Conservation (phyloP, 2,329 filamentous ascomycete species). For the Nemania sp. region DNA sequence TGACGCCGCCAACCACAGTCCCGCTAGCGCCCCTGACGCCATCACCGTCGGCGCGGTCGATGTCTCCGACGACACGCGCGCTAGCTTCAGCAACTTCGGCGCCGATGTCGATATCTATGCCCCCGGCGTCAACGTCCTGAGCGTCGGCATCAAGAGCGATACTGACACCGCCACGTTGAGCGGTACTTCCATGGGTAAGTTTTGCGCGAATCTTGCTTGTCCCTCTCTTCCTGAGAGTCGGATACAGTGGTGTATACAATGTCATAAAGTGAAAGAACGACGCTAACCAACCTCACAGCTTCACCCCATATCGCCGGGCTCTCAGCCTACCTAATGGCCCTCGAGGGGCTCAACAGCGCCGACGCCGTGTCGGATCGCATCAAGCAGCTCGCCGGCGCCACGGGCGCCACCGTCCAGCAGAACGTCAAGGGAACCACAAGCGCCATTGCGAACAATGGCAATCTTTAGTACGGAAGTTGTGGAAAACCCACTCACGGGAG, state of each 20-base stretch:
- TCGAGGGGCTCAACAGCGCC: slow-evolving; percentile 53
- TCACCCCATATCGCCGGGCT: slow-evolving; percentile 69
- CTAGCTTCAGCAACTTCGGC: slow-evolving; percentile 64
- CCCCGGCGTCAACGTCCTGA: slow-evolving; percentile 57
- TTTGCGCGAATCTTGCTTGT: neutral
- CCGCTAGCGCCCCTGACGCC: slow-evolving; percentile 58
- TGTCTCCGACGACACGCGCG: slow-evolving; percentile 50
- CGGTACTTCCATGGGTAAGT: slow-evolving; percentile 60
- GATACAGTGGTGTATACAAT: neutral
- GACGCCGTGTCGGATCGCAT: slow-evolving; percentile 52
- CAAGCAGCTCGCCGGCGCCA: slow-evolving; percentile 54
- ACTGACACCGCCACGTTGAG: slow-evolving; percentile 50
- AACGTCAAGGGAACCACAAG: slow-evolving; percentile 52
- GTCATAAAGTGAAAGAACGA: neutral
- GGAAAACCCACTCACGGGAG: too few relatives aligned
- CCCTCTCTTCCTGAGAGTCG: neutral
- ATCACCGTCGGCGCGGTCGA: slow-evolving; percentile 65
- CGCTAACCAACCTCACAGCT: slow-evolving; percentile 48
- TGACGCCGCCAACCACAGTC: slow-evolving; percentile 55
- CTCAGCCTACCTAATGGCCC: slow-evolving; percentile 66
- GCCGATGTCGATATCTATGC: slow-evolving; percentile 56
- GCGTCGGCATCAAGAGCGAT: slow-evolving; percentile 55
- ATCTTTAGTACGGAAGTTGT: too few relatives aligned
- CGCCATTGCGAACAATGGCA: slow-evolving; percentile 62
- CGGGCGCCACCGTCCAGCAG: slow-evolving; percentile 48